These are phyloP conservation scores for Agaricus blazei DNA, from an alignment of 768 basidiomycete species.

Conservation along the genomic window DNA sequence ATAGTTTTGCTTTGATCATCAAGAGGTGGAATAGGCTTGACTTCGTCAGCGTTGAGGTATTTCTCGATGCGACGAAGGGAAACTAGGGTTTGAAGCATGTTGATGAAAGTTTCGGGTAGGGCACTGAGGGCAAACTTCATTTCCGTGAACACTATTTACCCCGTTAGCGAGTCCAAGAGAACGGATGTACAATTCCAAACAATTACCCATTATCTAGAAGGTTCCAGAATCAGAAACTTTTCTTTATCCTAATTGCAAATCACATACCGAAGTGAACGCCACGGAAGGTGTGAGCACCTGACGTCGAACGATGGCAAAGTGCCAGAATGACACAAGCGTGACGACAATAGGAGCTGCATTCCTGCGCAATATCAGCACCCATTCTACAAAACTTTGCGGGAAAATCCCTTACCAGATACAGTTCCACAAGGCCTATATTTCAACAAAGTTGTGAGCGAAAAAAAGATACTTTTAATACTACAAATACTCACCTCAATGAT, in stretches of 20 bases:
- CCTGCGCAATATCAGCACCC: conserved; percentile 19
- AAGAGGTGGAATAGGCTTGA: conserved; percentile 55
- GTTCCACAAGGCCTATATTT: conserved; percentile 36
- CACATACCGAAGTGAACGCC: conserved; percentile 69
- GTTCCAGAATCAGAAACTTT: neutral
- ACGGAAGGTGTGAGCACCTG: conserved; percentile 74
- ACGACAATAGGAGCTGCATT: conserved; percentile 64
- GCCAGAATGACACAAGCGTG: conserved; percentile 61
- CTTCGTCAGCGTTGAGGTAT: conserved; percentile 74
- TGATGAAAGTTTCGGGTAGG: conserved; percentile 88
- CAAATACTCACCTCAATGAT: conserved; percentile 58
- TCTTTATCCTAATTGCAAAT: neutral
- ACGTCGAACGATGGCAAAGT: conserved; percentile 67
- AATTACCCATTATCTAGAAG: conserved; percentile 10
- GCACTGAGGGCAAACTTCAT: conserved; percentile 86
- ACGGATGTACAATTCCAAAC: neutral
- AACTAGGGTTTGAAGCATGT: conserved; percentile 80
- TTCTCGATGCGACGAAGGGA: conserved; percentile 89
- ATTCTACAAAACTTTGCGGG: neutral
- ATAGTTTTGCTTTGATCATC: conserved; percentile 54
- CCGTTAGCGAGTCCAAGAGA: neutral
- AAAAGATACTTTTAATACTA: neutral
- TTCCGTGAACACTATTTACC: conserved; percentile 68
- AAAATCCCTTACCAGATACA: conserved; percentile 33
- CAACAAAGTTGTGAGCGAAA: neutral